A percentile compares a stretch with the other conserved stretches of the same genome.
phyloP scores from a whole-genome alignment of 169 alveolate species.

The Neospora caninum region DNA sequence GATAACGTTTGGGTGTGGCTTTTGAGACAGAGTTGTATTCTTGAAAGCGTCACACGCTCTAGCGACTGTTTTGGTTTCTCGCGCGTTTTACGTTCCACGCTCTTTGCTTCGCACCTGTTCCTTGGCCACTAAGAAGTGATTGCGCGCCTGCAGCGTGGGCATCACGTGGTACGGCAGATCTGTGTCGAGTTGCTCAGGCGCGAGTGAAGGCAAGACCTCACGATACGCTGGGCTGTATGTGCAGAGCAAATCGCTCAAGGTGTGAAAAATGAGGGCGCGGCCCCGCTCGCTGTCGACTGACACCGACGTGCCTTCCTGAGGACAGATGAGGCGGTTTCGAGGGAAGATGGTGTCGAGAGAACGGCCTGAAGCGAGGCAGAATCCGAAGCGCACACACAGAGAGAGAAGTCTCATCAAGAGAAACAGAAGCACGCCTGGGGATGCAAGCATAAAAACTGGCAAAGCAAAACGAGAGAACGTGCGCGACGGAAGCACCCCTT shows the following conservation, averaged over 20 bases:
- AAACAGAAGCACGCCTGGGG: too few relatives aligned
- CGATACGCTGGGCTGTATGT: neutral
- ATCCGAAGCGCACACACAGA: too few relatives aligned
- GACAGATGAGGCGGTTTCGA: neutral
- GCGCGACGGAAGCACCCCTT: too few relatives aligned
- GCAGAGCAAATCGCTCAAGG: neutral
- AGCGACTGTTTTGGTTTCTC: too few relatives aligned
- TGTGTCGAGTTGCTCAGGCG: neutral
- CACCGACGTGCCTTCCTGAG: neutral
- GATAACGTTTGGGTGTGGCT: too few relatives aligned
- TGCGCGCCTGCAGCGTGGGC: constrained; percentile 5
- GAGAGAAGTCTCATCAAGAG: too few relatives aligned
- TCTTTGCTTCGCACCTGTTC: neutral
- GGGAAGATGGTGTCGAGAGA: neutral
- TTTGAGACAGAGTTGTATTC: too few relatives aligned
- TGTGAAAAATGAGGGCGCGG: neutral
- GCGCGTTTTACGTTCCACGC: too few relatives aligned
- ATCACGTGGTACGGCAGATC: constrained; percentile 12
- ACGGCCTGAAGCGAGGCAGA: neutral
- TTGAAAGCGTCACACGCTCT: too few relatives aligned
- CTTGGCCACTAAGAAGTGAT: neutral
- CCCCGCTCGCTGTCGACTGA: neutral
- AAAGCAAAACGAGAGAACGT: too few relatives aligned
- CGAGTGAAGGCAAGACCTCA: neutral
- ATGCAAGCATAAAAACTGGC: too few relatives aligned